Evolutionary conservation across 208 protist species (phyloP).

Genomic region (Trypanosoma rangeli): DNA sequence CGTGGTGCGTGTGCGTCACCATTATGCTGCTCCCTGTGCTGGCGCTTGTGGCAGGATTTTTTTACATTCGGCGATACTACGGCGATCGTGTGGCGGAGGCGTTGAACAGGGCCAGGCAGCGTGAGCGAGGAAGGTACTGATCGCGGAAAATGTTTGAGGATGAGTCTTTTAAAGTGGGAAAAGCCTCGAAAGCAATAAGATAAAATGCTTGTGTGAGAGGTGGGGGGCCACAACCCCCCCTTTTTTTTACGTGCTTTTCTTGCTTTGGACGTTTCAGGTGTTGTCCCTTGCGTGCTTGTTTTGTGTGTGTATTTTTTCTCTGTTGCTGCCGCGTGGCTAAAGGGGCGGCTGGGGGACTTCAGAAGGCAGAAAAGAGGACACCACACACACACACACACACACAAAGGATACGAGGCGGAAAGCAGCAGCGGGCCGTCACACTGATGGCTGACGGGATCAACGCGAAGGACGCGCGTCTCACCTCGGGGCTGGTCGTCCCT

Average conservation of each 20-base stretch:
- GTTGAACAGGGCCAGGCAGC: slow-evolving; percentile 20
- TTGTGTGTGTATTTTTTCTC: neutral
- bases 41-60: slow-evolving; percentile 41
- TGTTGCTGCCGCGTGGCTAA: neutral
- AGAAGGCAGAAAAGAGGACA: neutral
- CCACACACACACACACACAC: neutral
- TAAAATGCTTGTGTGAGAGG: too few species aligned
- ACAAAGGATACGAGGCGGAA: neutral
- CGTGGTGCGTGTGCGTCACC: slow-evolving; percentile 55
- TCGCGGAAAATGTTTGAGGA: neutral
- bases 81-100: slow-evolving; percentile 32
- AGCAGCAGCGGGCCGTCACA: neutral
- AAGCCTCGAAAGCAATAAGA: neutral
- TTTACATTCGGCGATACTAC: slow-evolving; percentile 37
- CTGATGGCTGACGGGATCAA: slow-evolving; percentile 2
- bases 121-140: slow-evolving; percentile 4
- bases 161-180: neutral
- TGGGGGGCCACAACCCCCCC: too few species aligned
- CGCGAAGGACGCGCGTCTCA: neutral
- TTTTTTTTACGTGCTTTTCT: too few species aligned
- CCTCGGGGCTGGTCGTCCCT: slow-evolving; percentile 39
- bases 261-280: too few species aligned
- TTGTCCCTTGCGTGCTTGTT: neutral
- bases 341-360: neutral
- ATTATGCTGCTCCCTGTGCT: slow-evolving; percentile 70